Evolutionary conservation across 768 basidiomycete species (phyloP).

Genomic region (Dioszegia aurantiaca): DNA sequence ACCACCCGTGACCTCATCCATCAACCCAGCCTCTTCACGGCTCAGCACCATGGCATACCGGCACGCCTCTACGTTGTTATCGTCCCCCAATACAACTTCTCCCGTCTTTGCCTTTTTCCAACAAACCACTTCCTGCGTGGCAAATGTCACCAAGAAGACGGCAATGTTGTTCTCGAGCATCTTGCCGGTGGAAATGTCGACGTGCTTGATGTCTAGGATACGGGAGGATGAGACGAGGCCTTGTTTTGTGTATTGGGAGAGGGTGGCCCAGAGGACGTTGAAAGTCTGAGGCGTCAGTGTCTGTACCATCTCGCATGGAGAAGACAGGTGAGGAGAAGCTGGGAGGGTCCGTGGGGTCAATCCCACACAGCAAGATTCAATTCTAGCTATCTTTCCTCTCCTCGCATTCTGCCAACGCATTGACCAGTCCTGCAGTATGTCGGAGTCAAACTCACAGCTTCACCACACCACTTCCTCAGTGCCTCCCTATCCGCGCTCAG

Average conservation of each 20-base stretch:
- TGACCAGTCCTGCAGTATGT: too few species aligned
- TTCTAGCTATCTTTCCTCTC: too few species aligned
- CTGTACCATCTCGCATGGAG: too few species aligned
- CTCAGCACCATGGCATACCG: slow-evolving; percentile 89
- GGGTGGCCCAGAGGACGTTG: slow-evolving; percentile 96
- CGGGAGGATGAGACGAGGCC: slow-evolving; percentile 89
- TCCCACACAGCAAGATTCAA: too few species aligned
- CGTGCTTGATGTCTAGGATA: slow-evolving; percentile 93
- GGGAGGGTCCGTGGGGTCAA: too few species aligned
- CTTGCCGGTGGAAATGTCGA: slow-evolving; percentile 84
- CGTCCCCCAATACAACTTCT: slow-evolving; percentile 82
- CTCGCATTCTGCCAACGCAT: too few species aligned
- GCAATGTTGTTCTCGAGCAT: slow-evolving; percentile 84
- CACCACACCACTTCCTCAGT: slow-evolving; percentile 85
- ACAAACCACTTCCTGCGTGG: slow-evolving; percentile 87
- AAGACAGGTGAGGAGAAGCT: too few species aligned
- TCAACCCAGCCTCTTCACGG: slow-evolving; percentile 78
- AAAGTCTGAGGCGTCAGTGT: slow-evolving; percentile 61
- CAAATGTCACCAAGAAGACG: slow-evolving; percentile 84
- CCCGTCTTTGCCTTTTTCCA: slow-evolving; percentile 86
- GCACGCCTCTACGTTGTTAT: slow-evolving; percentile 88
- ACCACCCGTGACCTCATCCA: slow-evolving; percentile 89
- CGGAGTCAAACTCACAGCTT: slow-evolving; percentile 60
- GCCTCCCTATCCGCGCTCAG: slow-evolving; percentile 82
- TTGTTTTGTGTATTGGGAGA: slow-evolving; percentile 87